Percentiles rank a stretch among this genome's conserved stretches.
Conservation (phyloP, 495 filamentous ascomycete genomes). For the Staphylotrichum tortipilum region DNA sequence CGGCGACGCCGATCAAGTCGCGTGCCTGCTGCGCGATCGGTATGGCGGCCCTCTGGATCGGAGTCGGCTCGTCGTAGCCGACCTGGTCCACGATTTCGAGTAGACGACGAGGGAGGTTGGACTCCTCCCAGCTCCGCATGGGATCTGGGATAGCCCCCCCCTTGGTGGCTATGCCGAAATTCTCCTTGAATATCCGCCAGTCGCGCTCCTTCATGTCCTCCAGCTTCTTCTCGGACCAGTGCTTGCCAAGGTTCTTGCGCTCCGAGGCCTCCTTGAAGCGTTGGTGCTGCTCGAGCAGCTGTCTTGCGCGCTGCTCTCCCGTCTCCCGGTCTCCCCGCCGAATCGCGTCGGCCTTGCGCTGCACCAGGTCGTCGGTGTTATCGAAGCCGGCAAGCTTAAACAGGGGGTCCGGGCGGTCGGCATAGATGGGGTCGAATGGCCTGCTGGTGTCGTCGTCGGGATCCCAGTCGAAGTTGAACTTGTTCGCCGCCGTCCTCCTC, state of each 20-base stretch:
- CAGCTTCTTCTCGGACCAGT: conserved; percentile 95
- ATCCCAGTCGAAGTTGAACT: conserved; percentile 99
- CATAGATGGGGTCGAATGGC: conserved; percentile 85
- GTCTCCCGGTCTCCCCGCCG: conserved; percentile 72
- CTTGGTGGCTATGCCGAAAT: conserved; percentile 94
- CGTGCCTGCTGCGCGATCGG: conserved; percentile 89
- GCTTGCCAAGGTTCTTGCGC: conserved; percentile 71
- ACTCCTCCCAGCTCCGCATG: conserved; percentile 93
- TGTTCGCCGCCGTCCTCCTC: conserved; percentile 84
- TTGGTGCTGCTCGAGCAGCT: conserved; percentile 72
- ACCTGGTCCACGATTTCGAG: conserved; percentile 76
- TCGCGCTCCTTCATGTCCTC: conserved; percentile 96
- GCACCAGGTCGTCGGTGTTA: conserved; percentile 55
- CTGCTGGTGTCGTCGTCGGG: conserved; percentile 86
- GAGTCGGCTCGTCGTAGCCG: conserved; percentile 87
- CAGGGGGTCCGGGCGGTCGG: conserved; percentile 52
- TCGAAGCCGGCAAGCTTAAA: conserved; percentile 81
- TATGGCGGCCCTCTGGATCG: conserved; percentile 90
- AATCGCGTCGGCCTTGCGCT: conserved; percentile 70
- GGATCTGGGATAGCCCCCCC: conserved; percentile 84
- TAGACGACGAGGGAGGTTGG: conserved; percentile 66
- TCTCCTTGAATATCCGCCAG: conserved; percentile 99
- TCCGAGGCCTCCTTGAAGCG: conserved; percentile 56
- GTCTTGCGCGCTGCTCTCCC: conserved; percentile 64
- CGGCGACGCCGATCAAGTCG: conserved; percentile 95